Percentiles rank a stretch among this genome's conserved stretches.
phyloP scores from a whole-genome alignment of 2,329 filamentous ascomycete genomes.

The Magnaporthiopsis rhizophila region DNA sequence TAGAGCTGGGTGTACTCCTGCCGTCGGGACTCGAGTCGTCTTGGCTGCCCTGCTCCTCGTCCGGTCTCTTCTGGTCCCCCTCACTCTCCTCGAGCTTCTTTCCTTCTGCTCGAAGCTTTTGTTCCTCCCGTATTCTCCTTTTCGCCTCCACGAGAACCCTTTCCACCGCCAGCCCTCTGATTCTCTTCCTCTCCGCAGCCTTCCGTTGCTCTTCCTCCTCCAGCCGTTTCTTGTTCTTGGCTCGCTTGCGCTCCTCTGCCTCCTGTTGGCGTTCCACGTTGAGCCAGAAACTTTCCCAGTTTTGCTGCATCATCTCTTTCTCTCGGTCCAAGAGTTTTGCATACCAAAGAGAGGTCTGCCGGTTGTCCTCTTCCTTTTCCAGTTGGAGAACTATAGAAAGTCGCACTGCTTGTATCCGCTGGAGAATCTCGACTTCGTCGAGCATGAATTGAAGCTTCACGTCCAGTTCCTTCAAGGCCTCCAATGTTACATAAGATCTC shows the following conservation, averaged over 20 bases:
- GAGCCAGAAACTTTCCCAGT: not conserved
- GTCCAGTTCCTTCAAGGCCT: not conserved
- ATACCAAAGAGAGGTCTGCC: not conserved
- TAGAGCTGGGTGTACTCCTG: not conserved
- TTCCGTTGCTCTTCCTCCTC: not conserved
- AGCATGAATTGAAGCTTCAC: not conserved
- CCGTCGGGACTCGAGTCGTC: not conserved
- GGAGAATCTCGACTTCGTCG: not conserved
- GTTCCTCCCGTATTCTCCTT: not conserved
- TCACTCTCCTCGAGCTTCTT: not conserved
- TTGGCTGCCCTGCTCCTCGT: not conserved
- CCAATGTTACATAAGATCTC: not conserved
- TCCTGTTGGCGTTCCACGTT: not conserved
- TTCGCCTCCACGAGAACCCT: not conserved
- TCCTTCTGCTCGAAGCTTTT: no score
- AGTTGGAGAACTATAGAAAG: not conserved
- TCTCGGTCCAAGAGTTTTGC: not conserved
- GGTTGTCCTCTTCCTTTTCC: not conserved
- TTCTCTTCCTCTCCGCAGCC: not conserved
- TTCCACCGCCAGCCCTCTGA: no score
- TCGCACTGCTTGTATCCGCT: not conserved
- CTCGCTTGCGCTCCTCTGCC: not conserved
- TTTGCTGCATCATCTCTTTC: not conserved
- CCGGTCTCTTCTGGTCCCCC: not conserved
- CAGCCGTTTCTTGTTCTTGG: not conserved